phyloP scores from a whole-genome alignment of 768 basidiomycete species.

The Phylloporus sp. region DNA sequence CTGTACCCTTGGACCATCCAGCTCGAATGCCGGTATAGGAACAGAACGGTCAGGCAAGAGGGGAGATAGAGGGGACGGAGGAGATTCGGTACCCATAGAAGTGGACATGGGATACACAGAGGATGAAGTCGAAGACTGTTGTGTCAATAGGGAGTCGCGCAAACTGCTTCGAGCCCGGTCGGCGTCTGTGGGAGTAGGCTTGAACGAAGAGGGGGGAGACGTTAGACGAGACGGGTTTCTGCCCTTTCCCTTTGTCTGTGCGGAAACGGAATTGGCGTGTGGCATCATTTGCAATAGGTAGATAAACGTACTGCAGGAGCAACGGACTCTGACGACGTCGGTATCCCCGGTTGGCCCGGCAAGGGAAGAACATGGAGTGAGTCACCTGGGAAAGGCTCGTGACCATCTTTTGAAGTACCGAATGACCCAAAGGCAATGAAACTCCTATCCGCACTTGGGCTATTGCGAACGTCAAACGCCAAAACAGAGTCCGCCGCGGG shows the following conservation, averaged over 20 bases:
- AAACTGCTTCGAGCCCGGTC: conserved; percentile 52
- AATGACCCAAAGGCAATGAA: conserved; percentile 20
- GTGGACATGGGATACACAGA: conserved; percentile 77
- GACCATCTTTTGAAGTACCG: conserved; percentile 19
- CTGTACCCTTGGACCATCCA: conserved; percentile 47
- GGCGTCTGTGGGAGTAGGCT: conserved; percentile 21
- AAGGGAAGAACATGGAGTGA: background rate
- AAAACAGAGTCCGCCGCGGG: conserved; percentile 8
- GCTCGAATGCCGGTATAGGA: conserved; percentile 44
- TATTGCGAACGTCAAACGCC: conserved; percentile 9
- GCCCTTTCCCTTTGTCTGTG: conserved; percentile 32
- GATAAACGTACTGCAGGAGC: conserved; percentile 19
- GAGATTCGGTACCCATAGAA: conserved; percentile 62
- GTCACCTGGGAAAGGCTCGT: conserved; percentile 5
- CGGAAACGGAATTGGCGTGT: conserved; percentile 13
- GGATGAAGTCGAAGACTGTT: conserved; percentile 65
- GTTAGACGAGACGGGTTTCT: conserved; percentile 36
- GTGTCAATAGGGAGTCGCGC: conserved; percentile 53
- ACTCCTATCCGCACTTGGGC: conserved; percentile 22
- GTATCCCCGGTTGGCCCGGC: conserved; percentile 11
- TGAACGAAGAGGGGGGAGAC: conserved; percentile 34
- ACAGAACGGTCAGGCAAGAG: conserved; percentile 39
- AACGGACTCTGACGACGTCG: conserved; percentile 10
- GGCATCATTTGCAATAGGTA: conserved; percentile 9
- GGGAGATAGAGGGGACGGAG: conserved; percentile 57